Base-by-base conservation (phyloP, 257 asterid genomes). In the Solanum tarijense region DNA sequence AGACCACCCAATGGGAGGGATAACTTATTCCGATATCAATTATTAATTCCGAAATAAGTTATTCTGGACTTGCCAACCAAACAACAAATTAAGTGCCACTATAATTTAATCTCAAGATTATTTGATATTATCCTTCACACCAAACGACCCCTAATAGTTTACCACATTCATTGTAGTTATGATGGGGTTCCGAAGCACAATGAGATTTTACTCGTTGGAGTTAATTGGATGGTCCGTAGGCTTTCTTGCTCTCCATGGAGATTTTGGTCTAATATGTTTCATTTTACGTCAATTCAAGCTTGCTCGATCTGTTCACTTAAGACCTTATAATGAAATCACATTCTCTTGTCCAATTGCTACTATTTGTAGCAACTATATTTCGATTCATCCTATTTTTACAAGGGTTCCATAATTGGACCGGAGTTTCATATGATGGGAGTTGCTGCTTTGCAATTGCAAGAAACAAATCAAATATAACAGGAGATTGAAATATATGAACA, bases 291-390 rank as follows among this genome's bases (percentile, higher is more conserved):
- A 18, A 52, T 18, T 52, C 0, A 4, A 52, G 62, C 23, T 52
- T 7, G 0, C n/a, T 55, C 5, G 4, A 55, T 52, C 23, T 0
- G 60, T 0, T 52, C 60, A 52, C 1, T 14, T 48, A 0, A 0
- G 21, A 52, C 9, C 65, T 55, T 55, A 18, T 55, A 18, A 55
- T 55, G 10, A 25, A 55, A 55, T 55, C 65, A 7, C 65, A 20
- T 18, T 55, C 25, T 55, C 25, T 55, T 0, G 11, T 55, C 65
- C 65, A 55, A 20, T 55, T 55, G 65, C 65, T 55, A 52, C 0
- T 52, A 52, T 52, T 52, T 52, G 9, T 52, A 52, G 62, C 62
- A 18, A 18, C 62, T 52, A 55, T 55, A 55, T 55, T 55, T 6
- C 25, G 5, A 18, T 55, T 55, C 65, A 55, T 20, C 65, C 11